phyloP scores from a whole-genome alignment of 345 rosid species.

The Pseudoturritis turrita region DNA sequence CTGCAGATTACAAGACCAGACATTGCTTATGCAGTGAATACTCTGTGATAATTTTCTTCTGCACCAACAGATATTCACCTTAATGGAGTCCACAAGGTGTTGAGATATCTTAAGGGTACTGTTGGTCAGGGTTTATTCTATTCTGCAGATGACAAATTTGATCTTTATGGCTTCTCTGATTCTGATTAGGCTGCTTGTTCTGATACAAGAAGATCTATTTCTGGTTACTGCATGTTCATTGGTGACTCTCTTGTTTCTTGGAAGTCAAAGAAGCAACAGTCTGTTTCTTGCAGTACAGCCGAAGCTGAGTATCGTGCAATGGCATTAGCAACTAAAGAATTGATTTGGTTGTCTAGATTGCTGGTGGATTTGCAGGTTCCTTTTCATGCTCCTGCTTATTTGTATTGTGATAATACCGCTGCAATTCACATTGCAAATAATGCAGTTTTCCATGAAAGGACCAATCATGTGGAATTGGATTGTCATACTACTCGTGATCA shows the following conservation, averaged over 20 bases:
- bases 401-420: too few species aligned
- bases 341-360: not conserved
- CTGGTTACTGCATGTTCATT: not conserved
- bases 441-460: too few species aligned
- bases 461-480: not conserved
- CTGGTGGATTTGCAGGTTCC: not conserved
- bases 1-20: too few species aligned
- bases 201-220: not conserved
- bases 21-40: not conserved
- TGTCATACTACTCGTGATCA: too few species aligned
- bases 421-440: too few species aligned
- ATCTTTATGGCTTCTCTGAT: not conserved
- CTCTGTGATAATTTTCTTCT: not conserved
- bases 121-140: not conserved
- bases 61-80: not conserved
- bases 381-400: not conserved
- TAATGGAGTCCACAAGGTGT: not conserved
- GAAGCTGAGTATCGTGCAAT: not conserved
- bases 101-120: not conserved
- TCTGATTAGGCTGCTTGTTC: not conserved
- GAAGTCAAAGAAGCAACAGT: not conserved
- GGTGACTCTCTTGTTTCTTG: not conserved
- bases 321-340: fast-evolving
- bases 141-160: too few species aligned
- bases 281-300: not conserved